These are phyloP conservation scores for Entonaema liquescens DNA, from an alignment of 495 filamentous ascomycete species.

Conservation along the genomic window DNA sequence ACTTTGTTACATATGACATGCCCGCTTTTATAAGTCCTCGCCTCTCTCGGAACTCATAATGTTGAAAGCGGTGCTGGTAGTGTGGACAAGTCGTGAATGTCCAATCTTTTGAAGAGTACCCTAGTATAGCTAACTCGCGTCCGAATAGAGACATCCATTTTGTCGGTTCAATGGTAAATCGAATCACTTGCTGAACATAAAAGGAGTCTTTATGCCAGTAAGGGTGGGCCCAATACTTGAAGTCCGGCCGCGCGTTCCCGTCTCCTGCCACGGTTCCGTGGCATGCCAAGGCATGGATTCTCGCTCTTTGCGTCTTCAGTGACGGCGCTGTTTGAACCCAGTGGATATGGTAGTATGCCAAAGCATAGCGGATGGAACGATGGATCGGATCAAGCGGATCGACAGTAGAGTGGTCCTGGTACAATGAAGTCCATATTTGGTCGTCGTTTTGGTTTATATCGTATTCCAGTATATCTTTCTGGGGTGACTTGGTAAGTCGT, in stretches of 20 bases:
- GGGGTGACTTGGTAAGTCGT: neutral
- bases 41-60: slow-evolving; percentile 31
- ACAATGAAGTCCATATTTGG: slow-evolving; percentile 25
- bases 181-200: slow-evolving; percentile 34
- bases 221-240: slow-evolving; percentile 21
- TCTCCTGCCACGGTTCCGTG: slow-evolving; percentile 20
- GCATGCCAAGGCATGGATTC: slow-evolving; percentile 9
- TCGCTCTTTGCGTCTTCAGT: neutral
- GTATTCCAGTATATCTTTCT: neutral
- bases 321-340: slow-evolving; percentile 21
- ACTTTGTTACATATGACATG: slow-evolving; percentile 26
- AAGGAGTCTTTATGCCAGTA: slow-evolving; percentile 21
- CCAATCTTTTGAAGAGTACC: slow-evolving; percentile 15
- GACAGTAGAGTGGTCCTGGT: slow-evolving; percentile 14
- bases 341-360: slow-evolving; percentile 43
- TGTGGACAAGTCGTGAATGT: slow-evolving; percentile 41
- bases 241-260: slow-evolving; percentile 21
- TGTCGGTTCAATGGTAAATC: slow-evolving; percentile 35
- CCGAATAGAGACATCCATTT: slow-evolving; percentile 23
- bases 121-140: slow-evolving; percentile 4
- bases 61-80: slow-evolving; percentile 28
- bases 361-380: slow-evolving; percentile 35
- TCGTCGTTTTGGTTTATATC: slow-evolving; percentile 18
- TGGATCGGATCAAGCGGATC: slow-evolving; percentile 38
- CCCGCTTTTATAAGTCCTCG: slow-evolving; percentile 25